phyloP scores from a whole-genome alignment of 1,139 yeast genomes.

The Diutina pseudorugosa region DNA sequence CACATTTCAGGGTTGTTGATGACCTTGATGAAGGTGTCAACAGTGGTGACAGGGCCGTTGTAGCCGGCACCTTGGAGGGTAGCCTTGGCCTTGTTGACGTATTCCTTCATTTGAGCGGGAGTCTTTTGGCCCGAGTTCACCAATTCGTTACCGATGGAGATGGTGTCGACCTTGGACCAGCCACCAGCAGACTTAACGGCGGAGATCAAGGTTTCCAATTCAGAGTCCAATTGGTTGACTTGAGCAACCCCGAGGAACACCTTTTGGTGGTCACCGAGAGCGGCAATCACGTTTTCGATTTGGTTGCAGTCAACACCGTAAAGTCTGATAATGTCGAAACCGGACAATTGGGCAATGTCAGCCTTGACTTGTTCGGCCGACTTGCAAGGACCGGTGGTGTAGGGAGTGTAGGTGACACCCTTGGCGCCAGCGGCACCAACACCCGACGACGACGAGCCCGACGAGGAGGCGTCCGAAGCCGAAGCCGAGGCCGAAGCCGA shows the following conservation, averaged over 20 bases:
- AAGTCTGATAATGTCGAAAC: constrained; percentile 55
- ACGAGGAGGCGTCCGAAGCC: constrained; percentile 11
- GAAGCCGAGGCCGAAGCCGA: no score
- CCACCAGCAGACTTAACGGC: constrained; percentile 37
- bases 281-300: constrained; percentile 9
- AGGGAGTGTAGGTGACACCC: constrained; percentile 81
- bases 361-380: constrained; percentile 41
- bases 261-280: constrained; percentile 9
- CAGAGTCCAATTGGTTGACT: constrained; percentile 14
- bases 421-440: constrained; percentile 17
- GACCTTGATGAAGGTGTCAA: constrained; percentile 70
- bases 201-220: constrained; percentile 35
- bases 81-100: constrained; percentile 43
- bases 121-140: constrained; percentile 59
- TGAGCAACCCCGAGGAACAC: constrained; percentile 10
- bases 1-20: constrained; percentile 63
- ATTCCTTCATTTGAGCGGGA: constrained; percentile 41
- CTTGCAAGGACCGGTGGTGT: constrained; percentile 69
- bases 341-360: constrained; percentile 45
- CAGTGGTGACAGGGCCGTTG: constrained; percentile 62
- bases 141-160: constrained; percentile 72
- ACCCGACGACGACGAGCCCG: constrained; percentile 11
- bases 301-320: constrained; percentile 16
- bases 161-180: constrained; percentile 65
- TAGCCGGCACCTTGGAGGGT: constrained; percentile 50